phyloP scores from a whole-genome alignment of 2,329 filamentous ascomycete genomes.

The Colletotrichum cordylinicola region DNA sequence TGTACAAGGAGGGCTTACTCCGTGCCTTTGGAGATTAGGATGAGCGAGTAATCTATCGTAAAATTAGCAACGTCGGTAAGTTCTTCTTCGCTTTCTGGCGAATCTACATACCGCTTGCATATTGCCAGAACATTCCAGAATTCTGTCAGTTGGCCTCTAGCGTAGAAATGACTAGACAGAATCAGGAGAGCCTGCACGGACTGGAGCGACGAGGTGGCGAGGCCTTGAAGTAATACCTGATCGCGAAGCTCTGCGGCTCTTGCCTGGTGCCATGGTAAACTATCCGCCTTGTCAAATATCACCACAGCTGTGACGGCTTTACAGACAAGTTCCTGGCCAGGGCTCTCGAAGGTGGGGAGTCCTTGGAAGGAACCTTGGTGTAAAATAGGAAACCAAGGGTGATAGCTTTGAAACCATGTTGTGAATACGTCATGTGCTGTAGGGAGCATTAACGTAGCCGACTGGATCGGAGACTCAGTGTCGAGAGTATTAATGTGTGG shows the following conservation, averaged over 20 bases:
- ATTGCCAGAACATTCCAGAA: neutral
- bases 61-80: neutral
- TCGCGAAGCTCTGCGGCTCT: neutral
- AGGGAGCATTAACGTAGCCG: fast-evolving
- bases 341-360: fast-evolving
- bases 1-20: neutral
- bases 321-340: neutral
- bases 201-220: neutral
- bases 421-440: fast-evolving
- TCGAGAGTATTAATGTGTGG: fast-evolving
- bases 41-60: neutral
- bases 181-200: neutral
- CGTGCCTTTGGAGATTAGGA: fast-evolving
- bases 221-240: fast-evolving
- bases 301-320: neutral
- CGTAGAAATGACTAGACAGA: neutral
- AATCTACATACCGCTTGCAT: neutral
- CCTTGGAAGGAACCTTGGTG: neutral
- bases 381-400: neutral
- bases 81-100: neutral
- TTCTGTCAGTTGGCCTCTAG: fast-evolving
- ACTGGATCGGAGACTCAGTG: neutral
- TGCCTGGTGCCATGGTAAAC: neutral
- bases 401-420: neutral
- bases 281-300: neutral